These are phyloP conservation scores for Cladophialophora carrionii DNA, from an alignment of 2,329 filamentous ascomycete species.

Conservation along the genomic window DNA sequence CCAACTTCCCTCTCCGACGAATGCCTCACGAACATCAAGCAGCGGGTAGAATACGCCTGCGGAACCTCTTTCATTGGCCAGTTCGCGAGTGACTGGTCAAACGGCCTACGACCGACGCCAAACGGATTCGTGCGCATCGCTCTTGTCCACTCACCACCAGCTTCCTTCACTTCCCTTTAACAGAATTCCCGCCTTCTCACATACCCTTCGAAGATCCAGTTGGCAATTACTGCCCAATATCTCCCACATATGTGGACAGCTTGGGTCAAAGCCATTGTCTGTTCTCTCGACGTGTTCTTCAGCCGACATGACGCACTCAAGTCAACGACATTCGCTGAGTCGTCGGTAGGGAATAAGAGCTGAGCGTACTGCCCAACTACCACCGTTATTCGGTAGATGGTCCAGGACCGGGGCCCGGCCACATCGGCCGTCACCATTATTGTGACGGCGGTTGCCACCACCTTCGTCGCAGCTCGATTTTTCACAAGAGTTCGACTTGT, in stretches of 20 bases:
- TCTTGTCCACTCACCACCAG: neutral
- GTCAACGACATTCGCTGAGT: neutral
- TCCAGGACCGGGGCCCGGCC: constrained; percentile 41
- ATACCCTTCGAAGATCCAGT: neutral
- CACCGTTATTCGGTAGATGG: constrained; percentile 25
- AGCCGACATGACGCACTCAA: constrained; percentile 3
- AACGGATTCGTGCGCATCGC: neutral
- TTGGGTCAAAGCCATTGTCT: neutral
- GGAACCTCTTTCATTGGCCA: neutral
- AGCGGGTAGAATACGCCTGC: neutral
- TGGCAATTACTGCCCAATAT: neutral
- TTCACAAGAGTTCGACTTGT: constrained; percentile 74
- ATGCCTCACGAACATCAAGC: neutral
- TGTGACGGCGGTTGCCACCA: constrained; percentile 65
- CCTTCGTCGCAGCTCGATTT: constrained; percentile 76
- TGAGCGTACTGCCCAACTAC: neutral
- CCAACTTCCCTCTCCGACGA: neutral
- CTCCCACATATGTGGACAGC: neutral
- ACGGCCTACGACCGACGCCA: neutral
- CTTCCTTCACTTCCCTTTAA: neutral
- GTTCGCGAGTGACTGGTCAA: neutral
- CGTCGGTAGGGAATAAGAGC: neutral
- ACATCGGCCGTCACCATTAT: constrained; percentile 51
- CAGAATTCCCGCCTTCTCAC: neutral
- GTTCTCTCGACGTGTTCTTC: neutral